Percentiles rank a stretch among this genome's conserved stretches.
Evolutionary conservation across 1,284 basidiomycete species (phyloP).

Genomic region (Neolentinus lepideus): DNA sequence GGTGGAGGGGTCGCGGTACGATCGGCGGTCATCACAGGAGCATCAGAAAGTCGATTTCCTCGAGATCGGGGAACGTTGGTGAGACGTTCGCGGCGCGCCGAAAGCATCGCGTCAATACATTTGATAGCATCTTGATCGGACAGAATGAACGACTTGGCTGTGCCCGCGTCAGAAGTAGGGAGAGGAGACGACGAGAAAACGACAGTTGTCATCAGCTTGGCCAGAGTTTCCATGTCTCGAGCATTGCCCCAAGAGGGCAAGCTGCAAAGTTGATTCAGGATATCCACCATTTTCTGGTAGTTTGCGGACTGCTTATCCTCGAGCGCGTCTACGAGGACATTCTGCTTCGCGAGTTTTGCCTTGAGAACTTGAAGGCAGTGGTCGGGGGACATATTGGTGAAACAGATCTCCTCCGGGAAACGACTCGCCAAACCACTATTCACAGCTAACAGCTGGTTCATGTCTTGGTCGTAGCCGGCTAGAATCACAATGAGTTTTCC

Average conservation of each 20-base stretch:
- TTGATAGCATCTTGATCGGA: conserved; percentile 19
- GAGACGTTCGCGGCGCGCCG: conserved; percentile 16
- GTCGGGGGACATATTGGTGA: conserved; percentile 42
- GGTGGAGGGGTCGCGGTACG: conserved; percentile 4
- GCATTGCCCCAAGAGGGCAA: conserved; percentile 58
- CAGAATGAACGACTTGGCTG: not conserved
- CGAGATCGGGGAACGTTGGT: not conserved
- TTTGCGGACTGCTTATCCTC: conserved; percentile 21
- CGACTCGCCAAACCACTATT: conserved; percentile 61
- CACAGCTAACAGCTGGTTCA: conserved; percentile 48
- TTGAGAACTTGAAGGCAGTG: conserved; percentile 43
- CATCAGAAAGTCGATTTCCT: not conserved
- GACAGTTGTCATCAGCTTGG: conserved; percentile 35
- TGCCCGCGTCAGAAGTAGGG: not conserved
- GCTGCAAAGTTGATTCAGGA: conserved; percentile 32
- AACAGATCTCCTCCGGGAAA: conserved; percentile 52
- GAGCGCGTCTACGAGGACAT: conserved; percentile 31
- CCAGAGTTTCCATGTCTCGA: conserved; percentile 47
- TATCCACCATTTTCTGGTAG: conserved; percentile 26
- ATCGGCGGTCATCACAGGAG: not conserved
- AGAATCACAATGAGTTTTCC: conserved; percentile 57
- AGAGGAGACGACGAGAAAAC: conserved; percentile 1
- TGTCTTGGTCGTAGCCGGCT: conserved; percentile 61
- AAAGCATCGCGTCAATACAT: conserved; percentile 20
- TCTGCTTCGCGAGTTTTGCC: conserved; percentile 35